These are phyloP conservation scores for Annulohypoxylon nitens DNA, from an alignment of 495 filamentous ascomycete genomes.

Conservation along the genomic window DNA sequence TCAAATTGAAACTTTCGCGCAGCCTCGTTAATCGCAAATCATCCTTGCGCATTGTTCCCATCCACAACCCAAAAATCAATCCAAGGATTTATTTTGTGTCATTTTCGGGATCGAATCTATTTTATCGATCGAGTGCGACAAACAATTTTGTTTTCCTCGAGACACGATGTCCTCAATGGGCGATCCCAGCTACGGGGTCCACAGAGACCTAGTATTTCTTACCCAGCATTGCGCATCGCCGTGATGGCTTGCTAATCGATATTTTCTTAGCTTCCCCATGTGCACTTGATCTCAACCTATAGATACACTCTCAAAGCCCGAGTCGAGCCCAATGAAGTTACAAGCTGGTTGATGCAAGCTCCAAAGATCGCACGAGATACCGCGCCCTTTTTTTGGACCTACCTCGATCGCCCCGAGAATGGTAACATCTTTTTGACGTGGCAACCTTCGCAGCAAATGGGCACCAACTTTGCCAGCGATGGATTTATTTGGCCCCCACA, in stretches of 20 bases:
- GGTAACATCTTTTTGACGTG: slow-evolving; percentile 86
- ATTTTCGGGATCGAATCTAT: neutral
- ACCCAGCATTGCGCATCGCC: slow-evolving; percentile 22
- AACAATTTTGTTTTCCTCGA: slow-evolving; percentile 17
- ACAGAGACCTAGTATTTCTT: slow-evolving; percentile 69
- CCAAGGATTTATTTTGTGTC: neutral
- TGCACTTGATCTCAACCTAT: slow-evolving; percentile 84
- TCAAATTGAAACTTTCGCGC: slow-evolving; percentile 42
- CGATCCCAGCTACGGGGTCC: slow-evolving; percentile 74
- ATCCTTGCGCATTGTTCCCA: slow-evolving; percentile 29
- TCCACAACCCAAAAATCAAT: slow-evolving; percentile 3
- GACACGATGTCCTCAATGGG: slow-evolving; percentile 62
- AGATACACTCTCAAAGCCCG: slow-evolving; percentile 76
- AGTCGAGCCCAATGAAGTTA: slow-evolving; percentile 76
- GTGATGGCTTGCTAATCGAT: slow-evolving; percentile 20
- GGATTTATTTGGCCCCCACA: slow-evolving; percentile 89
- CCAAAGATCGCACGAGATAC: slow-evolving; percentile 80
- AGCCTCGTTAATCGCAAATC: slow-evolving; percentile 14
- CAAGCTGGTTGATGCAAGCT: slow-evolving; percentile 82
- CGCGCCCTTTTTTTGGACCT: slow-evolving; percentile 90
- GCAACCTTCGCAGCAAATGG: slow-evolving; percentile 79
- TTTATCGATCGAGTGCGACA: slow-evolving; percentile 26
- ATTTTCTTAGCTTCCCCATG: slow-evolving; percentile 77
- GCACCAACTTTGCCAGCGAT: slow-evolving; percentile 83
- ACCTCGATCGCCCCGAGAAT: slow-evolving; percentile 83